Base-by-base conservation (phyloP, 257 asterid species). In the Petunia axillaris region DNA sequence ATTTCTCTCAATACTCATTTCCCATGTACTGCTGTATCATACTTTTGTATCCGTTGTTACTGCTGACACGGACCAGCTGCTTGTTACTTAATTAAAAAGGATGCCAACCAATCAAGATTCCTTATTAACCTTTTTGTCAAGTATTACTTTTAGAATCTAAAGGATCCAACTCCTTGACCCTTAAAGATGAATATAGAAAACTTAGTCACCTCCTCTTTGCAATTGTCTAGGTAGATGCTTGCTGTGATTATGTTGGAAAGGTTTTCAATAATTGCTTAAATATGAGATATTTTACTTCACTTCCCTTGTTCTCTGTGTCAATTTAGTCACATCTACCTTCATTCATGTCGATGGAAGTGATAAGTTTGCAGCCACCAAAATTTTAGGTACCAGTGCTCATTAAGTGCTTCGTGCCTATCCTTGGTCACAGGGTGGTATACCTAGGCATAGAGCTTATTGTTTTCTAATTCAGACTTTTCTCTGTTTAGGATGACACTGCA, bases 401-500 rank as follows among this genome's bases (percentile, higher is more conserved):
- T 39, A 35, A 64, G 39, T 38, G 48, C 35, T 64, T 15, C 73
- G 11, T 64, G 35, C 50, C 50, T 38, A 37, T 64, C 70, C 8
- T 64, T 64, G n/a, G 15, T 37, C 46, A 39, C 9, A 41, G 67
- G 35, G 67, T 63, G 68, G 41, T 63, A 37, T 63, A 63, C 36
- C 44, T 37, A n/a, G 39, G 68, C 44, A 64, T 64, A 38, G 48
- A 11, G 14, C 70, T 50, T 36, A 11, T 64, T 64, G 4, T 64
- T 64, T 48, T 53, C 63, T 77, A 41, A 82, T 75, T 64, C 46
- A n/a, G 62, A 62, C 41, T 58, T 25, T 66, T 64, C 48, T 50
- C 40, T 57, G 64, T 84, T 85, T 78, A 95, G 98, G 98, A 95
- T 74, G 98, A 93, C 74, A 93, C 98, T 13, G 91, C 98, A 64